These are phyloP conservation scores for Codiaeum variegatum DNA, from an alignment of 441 rosid species.

Conservation along the genomic window DNA sequence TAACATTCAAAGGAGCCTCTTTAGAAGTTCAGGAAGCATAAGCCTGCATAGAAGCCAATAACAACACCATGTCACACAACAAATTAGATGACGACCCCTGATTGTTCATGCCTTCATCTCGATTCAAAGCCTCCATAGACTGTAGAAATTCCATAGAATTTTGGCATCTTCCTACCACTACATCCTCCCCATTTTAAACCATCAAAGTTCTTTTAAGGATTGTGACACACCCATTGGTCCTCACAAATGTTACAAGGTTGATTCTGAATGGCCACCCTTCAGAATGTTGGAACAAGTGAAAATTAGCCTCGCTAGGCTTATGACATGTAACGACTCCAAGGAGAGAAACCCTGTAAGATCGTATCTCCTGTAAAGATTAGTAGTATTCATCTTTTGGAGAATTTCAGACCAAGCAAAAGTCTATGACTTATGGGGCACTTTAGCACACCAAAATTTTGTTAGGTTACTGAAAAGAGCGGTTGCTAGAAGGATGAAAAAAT, in stretches of 20 bases:
- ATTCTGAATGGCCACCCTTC: not conserved
- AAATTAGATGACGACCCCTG: not conserved
- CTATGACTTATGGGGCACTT: not conserved
- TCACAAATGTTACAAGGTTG: not conserved
- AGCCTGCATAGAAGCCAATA: not conserved
- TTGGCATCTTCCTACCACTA: not conserved
- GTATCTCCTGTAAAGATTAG: not conserved
- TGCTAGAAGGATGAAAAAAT: not conserved
- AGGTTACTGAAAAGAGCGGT: too few relatives aligned
- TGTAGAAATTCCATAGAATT: not conserved
- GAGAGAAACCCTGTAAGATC: not conserved
- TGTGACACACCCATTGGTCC: not conserved
- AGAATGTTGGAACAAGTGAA: not conserved
- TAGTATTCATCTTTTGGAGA: not conserved
- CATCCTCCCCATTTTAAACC: not conserved
- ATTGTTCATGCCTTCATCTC: not conserved
- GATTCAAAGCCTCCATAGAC: not conserved
- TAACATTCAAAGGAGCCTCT: not conserved
- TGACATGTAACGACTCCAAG: not conserved
- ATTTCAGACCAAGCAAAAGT: not conserved
- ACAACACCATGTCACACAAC: not conserved
- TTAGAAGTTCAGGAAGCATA: not conserved
- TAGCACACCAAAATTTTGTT: too few relatives aligned
- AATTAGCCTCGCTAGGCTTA: not conserved
- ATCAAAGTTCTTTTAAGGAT: not conserved